Evolutionary conservation across 768 basidiomycete genomes (phyloP).

Genomic region (Panellus pusillus): DNA sequence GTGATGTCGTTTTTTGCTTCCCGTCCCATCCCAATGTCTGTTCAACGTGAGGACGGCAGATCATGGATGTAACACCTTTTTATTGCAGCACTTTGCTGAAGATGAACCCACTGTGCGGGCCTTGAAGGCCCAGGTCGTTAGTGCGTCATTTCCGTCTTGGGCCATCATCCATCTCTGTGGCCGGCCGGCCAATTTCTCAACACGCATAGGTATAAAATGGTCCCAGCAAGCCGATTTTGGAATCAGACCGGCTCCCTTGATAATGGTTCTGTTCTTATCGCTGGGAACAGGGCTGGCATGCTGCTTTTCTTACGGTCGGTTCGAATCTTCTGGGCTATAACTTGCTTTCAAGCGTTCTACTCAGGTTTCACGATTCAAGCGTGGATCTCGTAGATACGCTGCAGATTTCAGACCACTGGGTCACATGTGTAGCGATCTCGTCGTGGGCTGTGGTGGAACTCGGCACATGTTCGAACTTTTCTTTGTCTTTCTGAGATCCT

Average conservation of each 20-base stretch:
- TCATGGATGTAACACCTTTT: slow-evolving; percentile 53
- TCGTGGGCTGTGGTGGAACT: slow-evolving; percentile 44
- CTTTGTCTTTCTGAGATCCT: background rate
- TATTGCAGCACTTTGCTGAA: slow-evolving; percentile 37
- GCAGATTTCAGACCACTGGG: slow-evolving; percentile 56
- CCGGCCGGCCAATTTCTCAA: background rate
- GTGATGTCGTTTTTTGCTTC: background rate
- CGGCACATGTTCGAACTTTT: slow-evolving; percentile 43
- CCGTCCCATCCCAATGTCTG: background rate
- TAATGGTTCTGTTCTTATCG: slow-evolving; percentile 67
- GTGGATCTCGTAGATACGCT: slow-evolving; percentile 40
- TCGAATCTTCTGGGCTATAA: background rate
- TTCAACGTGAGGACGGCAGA: slow-evolving; percentile 33
- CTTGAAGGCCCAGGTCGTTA: slow-evolving; percentile 55
- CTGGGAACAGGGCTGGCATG: slow-evolving; percentile 67
- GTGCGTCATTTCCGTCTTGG: slow-evolving; percentile 37
- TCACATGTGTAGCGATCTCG: slow-evolving; percentile 62
- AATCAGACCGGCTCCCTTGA: slow-evolving; percentile 45
- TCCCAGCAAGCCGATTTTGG: slow-evolving; percentile 61
- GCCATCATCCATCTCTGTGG: background rate
- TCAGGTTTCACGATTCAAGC: slow-evolving; percentile 27
- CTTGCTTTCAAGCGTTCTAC: background rate
- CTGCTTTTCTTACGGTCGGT: slow-evolving; percentile 58
- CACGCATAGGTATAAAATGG: slow-evolving; percentile 63
- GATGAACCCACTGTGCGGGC: slow-evolving; percentile 29